phyloP scores from a whole-genome alignment of 2,329 filamentous ascomycete species.

The Sporothrix globosa region DNA sequence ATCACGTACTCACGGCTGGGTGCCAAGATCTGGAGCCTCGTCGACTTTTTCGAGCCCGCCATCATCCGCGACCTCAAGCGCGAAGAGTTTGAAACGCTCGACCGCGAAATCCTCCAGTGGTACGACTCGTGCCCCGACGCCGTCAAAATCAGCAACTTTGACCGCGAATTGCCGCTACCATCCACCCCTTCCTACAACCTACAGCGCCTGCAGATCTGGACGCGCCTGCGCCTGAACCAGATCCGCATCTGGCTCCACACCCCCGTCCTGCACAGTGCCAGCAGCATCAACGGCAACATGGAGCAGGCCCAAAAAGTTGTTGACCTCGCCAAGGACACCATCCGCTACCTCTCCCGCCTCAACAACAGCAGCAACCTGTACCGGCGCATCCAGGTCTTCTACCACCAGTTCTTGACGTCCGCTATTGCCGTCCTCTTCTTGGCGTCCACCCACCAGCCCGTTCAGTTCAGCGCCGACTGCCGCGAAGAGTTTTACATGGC shows the following conservation, averaged over 20 bases:
- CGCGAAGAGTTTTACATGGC: slow-evolving; percentile 79
- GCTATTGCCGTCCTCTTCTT: slow-evolving; percentile 76
- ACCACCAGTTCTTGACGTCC: slow-evolving; percentile 78
- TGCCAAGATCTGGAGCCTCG: slow-evolving; percentile 83
- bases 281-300: slow-evolving; percentile 77
- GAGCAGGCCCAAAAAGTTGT: slow-evolving; percentile 73
- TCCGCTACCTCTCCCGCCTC: slow-evolving; percentile 69
- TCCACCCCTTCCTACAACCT: slow-evolving; percentile 64
- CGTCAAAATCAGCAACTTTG: slow-evolving; percentile 63
- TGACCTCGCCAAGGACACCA: slow-evolving; percentile 75
- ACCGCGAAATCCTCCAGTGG: slow-evolving; percentile 85
- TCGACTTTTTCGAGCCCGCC: slow-evolving; percentile 67
- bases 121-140: slow-evolving; percentile 72
- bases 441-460: slow-evolving; percentile 73
- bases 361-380: slow-evolving; percentile 75
- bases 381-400: slow-evolving; percentile 71
- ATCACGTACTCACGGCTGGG: slow-evolving; percentile 80
- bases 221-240: slow-evolving; percentile 85
- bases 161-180: slow-evolving; percentile 54
- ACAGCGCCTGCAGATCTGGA: slow-evolving; percentile 76
- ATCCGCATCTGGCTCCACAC: slow-evolving; percentile 66
- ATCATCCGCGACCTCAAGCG: slow-evolving; percentile 67
- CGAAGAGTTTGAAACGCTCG: slow-evolving; percentile 77
- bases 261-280: slow-evolving; percentile 81
- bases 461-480: slow-evolving; percentile 68